Percentiles rank a stretch among this genome's conserved stretches.
Conservation (phyloP, 2,329 filamentous ascomycete species). For the Gnomoniopsis smithogilvyi region DNA sequence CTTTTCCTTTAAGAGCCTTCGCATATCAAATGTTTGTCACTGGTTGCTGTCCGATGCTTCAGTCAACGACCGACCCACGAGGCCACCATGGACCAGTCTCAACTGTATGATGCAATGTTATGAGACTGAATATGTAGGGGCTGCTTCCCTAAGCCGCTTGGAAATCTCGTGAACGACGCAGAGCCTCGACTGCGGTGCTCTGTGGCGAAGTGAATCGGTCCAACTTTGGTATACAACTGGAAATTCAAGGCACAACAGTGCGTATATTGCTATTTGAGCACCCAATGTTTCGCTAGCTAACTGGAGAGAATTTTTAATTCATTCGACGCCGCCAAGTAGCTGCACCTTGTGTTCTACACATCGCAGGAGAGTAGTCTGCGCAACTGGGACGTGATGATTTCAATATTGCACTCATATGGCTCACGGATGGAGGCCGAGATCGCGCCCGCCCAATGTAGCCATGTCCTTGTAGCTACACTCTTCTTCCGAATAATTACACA, state of each 20-base stretch:
- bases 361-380: background rate
- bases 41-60: background rate
- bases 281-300: too few relatives aligned
- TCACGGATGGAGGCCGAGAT: background rate
- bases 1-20: background rate
- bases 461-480: background rate
- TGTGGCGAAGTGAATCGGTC: too few relatives aligned
- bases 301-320: background rate
- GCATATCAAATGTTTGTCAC: background rate
- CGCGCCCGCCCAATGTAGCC: background rate
- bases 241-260: too few relatives aligned
- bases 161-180: too few relatives aligned
- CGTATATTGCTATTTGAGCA: too few relatives aligned
- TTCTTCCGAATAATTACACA: background rate
- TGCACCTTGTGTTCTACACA: background rate
- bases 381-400: too few relatives aligned
- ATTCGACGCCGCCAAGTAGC: background rate
- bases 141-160: too few relatives aligned
- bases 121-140: too few relatives aligned
- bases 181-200: too few relatives aligned
- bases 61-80: background rate
- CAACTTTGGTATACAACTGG: too few relatives aligned
- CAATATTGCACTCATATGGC: background rate
- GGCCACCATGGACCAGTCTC: background rate
- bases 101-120: background rate